Conservation (phyloP, 2,329 filamentous ascomycete genomes). For the Bisporella sp. region DNA sequence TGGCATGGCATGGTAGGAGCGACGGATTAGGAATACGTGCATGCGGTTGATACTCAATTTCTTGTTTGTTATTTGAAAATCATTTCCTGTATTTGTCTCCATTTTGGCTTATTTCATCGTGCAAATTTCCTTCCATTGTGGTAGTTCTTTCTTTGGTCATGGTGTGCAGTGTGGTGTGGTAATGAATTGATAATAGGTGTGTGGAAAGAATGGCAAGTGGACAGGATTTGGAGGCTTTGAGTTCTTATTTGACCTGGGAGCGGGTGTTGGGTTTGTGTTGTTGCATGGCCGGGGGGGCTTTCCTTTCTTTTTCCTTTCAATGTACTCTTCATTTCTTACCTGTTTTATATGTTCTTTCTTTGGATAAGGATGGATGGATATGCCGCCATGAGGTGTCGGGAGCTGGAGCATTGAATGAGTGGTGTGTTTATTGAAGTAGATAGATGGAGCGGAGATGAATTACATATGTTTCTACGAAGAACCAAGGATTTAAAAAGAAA, state of each 20-base stretch:
- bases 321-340: not conserved
- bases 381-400: not conserved
- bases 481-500: too few relatives aligned
- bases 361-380: not conserved
- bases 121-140: too few relatives aligned
- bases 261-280: too few relatives aligned
- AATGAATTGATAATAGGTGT: too few relatives aligned
- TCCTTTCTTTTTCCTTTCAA: not conserved
- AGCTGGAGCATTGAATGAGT: not conserved
- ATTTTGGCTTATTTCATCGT: too few relatives aligned
- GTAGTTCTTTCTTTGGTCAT: too few relatives aligned
- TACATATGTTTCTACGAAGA: too few relatives aligned
- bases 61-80: not conserved
- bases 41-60: not conserved
- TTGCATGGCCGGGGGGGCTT: not conserved
- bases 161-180: too few relatives aligned
- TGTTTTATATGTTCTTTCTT: not conserved
- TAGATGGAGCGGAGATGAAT: not conserved
- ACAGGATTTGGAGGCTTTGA: too few relatives aligned
- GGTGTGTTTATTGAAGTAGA: not conserved
- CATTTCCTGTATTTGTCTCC: too few relatives aligned
- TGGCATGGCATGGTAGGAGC: slow-evolving; percentile 6
- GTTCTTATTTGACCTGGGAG: too few relatives aligned
- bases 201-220: too few relatives aligned
- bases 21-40: not conserved